These are phyloP conservation scores for Zalaria obscura DNA, from an alignment of 2,329 filamentous ascomycete species.

Conservation along the genomic window DNA sequence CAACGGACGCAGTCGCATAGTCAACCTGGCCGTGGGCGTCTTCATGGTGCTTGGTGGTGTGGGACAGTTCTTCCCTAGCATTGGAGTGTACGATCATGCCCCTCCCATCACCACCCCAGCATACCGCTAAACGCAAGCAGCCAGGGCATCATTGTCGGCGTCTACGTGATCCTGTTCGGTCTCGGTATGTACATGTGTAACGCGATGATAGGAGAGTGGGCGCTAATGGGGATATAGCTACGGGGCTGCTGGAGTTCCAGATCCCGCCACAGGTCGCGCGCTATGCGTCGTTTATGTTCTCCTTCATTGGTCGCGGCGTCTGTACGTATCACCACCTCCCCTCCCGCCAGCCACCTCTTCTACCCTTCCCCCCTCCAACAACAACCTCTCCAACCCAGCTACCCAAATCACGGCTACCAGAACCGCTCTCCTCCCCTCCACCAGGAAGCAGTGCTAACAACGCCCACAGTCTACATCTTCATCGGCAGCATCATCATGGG, in stretches of 20 bases:
- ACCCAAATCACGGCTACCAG: too few species aligned
- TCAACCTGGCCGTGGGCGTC: constrained; percentile 78
- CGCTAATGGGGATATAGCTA: constrained; percentile 10
- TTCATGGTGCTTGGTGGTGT: constrained; percentile 80
- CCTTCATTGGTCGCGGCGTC: constrained; percentile 84
- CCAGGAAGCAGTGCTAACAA: too few species aligned
- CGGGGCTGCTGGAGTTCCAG: constrained; percentile 57
- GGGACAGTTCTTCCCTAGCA: constrained; percentile 48
- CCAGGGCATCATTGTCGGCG: constrained; percentile 61
- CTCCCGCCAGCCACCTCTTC: too few species aligned
- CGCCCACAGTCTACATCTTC: constrained; percentile 75
- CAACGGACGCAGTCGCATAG: constrained; percentile 57
- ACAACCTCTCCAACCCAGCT: too few species aligned
- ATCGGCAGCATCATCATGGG: constrained; percentile 75
- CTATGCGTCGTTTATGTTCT: constrained; percentile 96
- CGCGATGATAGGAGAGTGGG: background rate
- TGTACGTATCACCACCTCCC: constrained; percentile 39
- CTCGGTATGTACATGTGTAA: constrained; percentile 43
- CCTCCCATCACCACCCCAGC: constrained; percentile 27
- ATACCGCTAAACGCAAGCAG: too few species aligned
- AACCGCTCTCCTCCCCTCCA: too few species aligned
- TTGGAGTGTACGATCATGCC: constrained; percentile 27
- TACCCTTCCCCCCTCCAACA: too few species aligned
- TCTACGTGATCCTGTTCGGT: constrained; percentile 86
- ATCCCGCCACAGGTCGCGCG: constrained; percentile 84